Evolutionary conservation across 306 rosid genomes (phyloP).

Genomic region (Benincasa hispida): DNA sequence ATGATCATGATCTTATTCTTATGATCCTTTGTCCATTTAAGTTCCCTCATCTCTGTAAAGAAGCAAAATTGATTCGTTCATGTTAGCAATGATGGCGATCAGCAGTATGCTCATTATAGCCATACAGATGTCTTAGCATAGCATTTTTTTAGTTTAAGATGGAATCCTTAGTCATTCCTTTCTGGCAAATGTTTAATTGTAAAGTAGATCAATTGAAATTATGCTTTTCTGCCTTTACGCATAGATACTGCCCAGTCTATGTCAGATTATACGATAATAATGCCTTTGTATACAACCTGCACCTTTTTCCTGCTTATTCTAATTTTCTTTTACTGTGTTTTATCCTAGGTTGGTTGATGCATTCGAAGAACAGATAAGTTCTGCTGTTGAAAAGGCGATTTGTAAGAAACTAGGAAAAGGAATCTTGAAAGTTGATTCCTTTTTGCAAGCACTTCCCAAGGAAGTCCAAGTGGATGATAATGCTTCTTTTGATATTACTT

Average conservation of each 20-base stretch:
- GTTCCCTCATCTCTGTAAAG: background rate
- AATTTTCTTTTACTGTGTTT: background rate
- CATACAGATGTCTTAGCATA: background rate
- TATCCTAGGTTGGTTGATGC: conserved; percentile 65
- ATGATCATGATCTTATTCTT: background rate
- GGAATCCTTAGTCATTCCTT: background rate
- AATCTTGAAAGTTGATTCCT: conserved; percentile 55
- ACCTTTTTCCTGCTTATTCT: background rate
- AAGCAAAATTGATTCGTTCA: background rate
- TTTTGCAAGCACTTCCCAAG: conserved; percentile 59
- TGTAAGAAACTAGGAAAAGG: conserved; percentile 56
- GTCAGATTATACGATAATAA: background rate
- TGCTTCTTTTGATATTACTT: conserved; percentile 60
- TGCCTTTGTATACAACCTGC: background rate
- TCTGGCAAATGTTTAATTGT: background rate
- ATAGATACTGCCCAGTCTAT: background rate
- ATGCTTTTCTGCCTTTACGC: background rate
- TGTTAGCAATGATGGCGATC: background rate
- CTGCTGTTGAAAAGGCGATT: conserved; percentile 56
- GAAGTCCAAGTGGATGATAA: conserved; percentile 56
- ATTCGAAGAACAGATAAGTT: conserved; percentile 63
- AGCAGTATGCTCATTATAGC: background rate
- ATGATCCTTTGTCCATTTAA: background rate
- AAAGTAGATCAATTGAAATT: background rate
- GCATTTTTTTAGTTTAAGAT: background rate